Conservation (phyloP, 768 basidiomycete genomes). For the Guyanaporus albipodus region DNA sequence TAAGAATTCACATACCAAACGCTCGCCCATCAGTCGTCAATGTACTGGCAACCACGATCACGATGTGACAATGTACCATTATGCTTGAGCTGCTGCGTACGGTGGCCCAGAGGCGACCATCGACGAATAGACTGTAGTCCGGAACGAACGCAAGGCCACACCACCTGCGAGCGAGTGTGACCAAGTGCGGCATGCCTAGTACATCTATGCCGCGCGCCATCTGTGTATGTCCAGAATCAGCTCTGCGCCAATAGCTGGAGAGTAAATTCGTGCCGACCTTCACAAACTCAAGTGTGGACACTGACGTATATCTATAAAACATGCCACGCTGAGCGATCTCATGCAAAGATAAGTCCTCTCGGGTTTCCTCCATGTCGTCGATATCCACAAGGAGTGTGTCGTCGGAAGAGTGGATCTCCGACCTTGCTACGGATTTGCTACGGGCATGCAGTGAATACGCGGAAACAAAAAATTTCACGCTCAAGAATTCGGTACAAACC, state of each 20-base stretch:
- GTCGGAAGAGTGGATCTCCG: not conserved
- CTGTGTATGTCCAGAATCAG: conserved; percentile 7
- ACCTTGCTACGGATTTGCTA: not conserved
- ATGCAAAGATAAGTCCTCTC: not conserved
- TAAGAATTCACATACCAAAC: conserved; percentile 13
- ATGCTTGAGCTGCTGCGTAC: conserved; percentile 1
- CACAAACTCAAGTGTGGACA: not conserved
- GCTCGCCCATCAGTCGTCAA: not conserved
- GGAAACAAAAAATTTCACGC: not conserved
- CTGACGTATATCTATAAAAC: conserved; percentile 4
- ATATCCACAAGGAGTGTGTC: too few species aligned
- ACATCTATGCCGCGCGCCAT: not conserved
- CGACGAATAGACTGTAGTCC: not conserved
- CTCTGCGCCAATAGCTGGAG: not conserved
- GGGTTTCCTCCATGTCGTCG: not conserved
- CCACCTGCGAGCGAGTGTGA: conserved; percentile 3
- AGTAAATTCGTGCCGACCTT: conserved; percentile 3
- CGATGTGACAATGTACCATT: not conserved
- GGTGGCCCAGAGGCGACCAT: not conserved
- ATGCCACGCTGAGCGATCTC: conserved; percentile 5
- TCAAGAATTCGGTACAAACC: not conserved
- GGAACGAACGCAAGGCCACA: not conserved
- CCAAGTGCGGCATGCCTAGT: not conserved
- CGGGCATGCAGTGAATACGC: not conserved
- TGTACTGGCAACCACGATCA: conserved; percentile 6